Evolutionary conservation across 768 basidiomycete species (phyloP).

Genomic region (Tylopilus vinaceipallidus): DNA sequence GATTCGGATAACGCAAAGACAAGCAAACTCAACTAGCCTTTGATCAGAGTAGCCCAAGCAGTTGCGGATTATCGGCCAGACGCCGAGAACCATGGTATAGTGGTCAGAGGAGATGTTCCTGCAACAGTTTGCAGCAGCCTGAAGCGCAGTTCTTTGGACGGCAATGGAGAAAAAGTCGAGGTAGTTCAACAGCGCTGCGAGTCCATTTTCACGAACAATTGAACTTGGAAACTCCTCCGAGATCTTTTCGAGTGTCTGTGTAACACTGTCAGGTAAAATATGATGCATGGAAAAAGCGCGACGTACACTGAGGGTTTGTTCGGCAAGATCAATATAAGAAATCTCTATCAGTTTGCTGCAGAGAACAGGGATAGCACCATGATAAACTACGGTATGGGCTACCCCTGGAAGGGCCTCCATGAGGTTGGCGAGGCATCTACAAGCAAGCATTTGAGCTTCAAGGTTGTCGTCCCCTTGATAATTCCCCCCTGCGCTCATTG

Average conservation of each 20-base stretch:
- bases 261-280: conserved; percentile 15
- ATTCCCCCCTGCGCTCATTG: conserved; percentile 68
- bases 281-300: neutral
- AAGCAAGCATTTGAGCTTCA: conserved; percentile 94
- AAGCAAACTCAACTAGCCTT: conserved; percentile 95
- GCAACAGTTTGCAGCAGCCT: conserved; percentile 96
- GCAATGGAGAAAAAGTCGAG: conserved; percentile 99
- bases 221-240: conserved; percentile 96
- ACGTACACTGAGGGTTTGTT: conserved; percentile 95
- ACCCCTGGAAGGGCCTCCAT: conserved; percentile 99
- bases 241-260: conserved; percentile 95
- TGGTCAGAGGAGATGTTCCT: conserved; percentile 87
- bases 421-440: conserved; percentile 93
- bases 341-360: conserved; percentile 98
- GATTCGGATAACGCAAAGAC: conserved; percentile 90
- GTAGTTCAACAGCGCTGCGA: conserved; percentile 89
- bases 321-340: conserved; percentile 95
- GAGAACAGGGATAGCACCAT: conserved; percentile 96
- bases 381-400: conserved; percentile 96
- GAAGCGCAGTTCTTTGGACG: conserved; percentile 93
- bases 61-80: conserved; percentile 91
- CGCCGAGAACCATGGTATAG: conserved; percentile 83
- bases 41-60: conserved; percentile 92
- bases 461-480: conserved; percentile 82
- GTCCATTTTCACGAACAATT: conserved; percentile 93